A percentile compares a stretch with the other conserved stretches of the same genome.
phyloP scores from a whole-genome alignment of 1,284 basidiomycete species.

The Coriolopsis trogii region DNA sequence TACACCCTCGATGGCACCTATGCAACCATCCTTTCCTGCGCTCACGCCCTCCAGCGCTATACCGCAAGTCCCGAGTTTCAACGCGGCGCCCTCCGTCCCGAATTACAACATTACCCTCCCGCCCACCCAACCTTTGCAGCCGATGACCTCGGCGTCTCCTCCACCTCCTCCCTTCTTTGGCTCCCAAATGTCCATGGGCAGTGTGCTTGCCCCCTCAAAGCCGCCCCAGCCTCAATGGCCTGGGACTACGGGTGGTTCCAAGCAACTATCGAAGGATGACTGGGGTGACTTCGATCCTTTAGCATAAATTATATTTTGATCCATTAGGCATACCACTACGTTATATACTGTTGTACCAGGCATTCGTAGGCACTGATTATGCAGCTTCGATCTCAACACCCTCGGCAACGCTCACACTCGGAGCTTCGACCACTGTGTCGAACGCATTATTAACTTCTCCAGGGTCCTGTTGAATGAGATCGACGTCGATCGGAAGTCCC shows the following conservation, averaged over 20 bases:
- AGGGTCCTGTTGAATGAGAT: slow-evolving; percentile 39
- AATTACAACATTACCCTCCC: slow-evolving; percentile 36
- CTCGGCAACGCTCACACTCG: slow-evolving; percentile 47
- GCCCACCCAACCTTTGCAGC: slow-evolving; percentile 19
- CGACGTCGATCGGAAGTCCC: slow-evolving; percentile 50
- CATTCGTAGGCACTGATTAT: neutral
- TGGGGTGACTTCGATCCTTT: slow-evolving; percentile 85
- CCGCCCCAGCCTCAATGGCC: slow-evolving; percentile 53
- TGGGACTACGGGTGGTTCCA: slow-evolving; percentile 36
- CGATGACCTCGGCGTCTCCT: slow-evolving; percentile 32
- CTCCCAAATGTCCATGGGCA: slow-evolving; percentile 47
- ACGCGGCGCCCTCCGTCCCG: slow-evolving; percentile 16
- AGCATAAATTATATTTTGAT: slow-evolving; percentile 35
- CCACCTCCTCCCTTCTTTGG: slow-evolving; percentile 39
- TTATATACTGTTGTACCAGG: slow-evolving; percentile 25
- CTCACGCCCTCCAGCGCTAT: slow-evolving; percentile 15
- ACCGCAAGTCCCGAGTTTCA: neutral
- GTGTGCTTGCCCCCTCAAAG: slow-evolving; percentile 60
- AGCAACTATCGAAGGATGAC: slow-evolving; percentile 60
- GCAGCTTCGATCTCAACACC: slow-evolving; percentile 54
- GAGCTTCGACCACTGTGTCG: slow-evolving; percentile 59
- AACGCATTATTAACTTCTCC: slow-evolving; percentile 24
- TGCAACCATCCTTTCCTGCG: slow-evolving; percentile 17
- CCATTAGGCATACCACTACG: slow-evolving; percentile 1
- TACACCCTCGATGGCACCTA: slow-evolving; percentile 14